Evolutionary conservation across 2,329 filamentous ascomycete genomes (phyloP).

Genomic region (Calonectria pseudoreteaudii): DNA sequence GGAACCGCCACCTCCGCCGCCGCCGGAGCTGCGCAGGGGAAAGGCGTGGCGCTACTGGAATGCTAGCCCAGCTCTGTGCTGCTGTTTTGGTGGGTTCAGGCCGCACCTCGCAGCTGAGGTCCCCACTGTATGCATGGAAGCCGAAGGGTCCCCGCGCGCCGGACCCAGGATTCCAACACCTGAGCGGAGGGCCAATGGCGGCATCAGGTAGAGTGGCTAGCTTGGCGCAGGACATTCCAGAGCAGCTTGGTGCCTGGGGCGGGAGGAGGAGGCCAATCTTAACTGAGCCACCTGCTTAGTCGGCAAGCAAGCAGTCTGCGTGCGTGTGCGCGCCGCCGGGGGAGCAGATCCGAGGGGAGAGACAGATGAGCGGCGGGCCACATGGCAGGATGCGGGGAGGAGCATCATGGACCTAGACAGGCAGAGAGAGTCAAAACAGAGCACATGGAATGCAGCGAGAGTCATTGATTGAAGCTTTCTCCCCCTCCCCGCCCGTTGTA

Average conservation of each 20-base stretch:
- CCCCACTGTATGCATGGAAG: slow-evolving; percentile 21
- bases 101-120: background rate
- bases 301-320: background rate
- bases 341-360: background rate
- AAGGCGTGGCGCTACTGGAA: background rate
- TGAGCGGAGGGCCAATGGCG: background rate
- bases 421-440: background rate
- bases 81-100: background rate
- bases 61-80: background rate
- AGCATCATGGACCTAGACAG: background rate
- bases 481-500: background rate
- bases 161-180: slow-evolving; percentile 7
- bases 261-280: background rate
- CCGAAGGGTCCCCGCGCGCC: background rate
- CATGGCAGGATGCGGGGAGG: background rate
- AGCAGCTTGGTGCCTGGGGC: background rate
- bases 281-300: background rate
- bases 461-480: background rate
- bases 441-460: slow-evolving; percentile 1
- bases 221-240: background rate
- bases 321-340: too few relatives aligned
- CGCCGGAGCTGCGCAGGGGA: background rate
- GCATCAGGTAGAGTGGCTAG: slow-evolving; percentile 9
- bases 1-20: background rate
- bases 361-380: background rate